Evolutionary conservation across 129 eudicot species (phyloP).

Genomic region (Tanacetum coccineum): DNA sequence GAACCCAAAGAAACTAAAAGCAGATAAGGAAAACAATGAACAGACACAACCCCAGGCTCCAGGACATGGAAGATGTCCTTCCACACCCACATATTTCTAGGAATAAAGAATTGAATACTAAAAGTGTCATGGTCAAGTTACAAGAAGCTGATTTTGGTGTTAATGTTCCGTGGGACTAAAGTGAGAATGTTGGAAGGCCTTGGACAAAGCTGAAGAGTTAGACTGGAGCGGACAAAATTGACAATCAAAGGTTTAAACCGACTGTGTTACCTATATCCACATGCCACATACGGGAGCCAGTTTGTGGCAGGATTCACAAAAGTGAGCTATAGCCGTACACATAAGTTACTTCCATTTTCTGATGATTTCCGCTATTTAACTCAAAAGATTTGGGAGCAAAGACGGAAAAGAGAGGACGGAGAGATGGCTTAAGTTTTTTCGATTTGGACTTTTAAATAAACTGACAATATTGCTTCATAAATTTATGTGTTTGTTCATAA

Average conservation of each 20-base stretch:
- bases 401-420: no score
- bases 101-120: not conserved
- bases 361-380: not conserved
- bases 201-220: not conserved
- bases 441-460: no score
- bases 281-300: not conserved
- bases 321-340: not conserved
- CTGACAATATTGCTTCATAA: no score
- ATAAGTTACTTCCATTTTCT: not conserved
- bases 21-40: constrained; percentile 2
- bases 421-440: no score
- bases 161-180: constrained; percentile 1
- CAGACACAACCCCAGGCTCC: constrained; percentile 16
- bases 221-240: constrained; percentile 15
- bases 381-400: not conserved
- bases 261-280: not conserved
- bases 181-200: no score
- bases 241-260: constrained; percentile 4
- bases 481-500: not conserved
- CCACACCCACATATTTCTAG: constrained; percentile 7
- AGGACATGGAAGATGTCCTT: constrained; percentile 9
- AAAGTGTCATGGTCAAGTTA: constrained; percentile 17
- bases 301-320: constrained; percentile 8
- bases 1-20: constrained; percentile 17
- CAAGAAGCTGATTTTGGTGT: constrained; percentile 2